Base-by-base conservation (phyloP, 495 filamentous ascomycete genomes). In the Neurospora sp. region DNA sequence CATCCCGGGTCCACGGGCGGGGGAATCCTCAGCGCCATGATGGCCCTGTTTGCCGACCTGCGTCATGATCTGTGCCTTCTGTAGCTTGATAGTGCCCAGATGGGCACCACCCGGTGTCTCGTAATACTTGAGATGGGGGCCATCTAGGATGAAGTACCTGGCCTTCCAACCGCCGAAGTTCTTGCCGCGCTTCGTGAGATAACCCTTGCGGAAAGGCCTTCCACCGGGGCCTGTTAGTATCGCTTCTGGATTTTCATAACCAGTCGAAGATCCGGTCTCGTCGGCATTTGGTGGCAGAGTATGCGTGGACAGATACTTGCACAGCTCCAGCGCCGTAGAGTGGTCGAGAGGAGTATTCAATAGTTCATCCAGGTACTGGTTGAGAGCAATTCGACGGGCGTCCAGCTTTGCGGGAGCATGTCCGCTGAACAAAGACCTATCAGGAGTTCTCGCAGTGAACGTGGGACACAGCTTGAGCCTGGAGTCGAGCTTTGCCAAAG, bases 121-220 rank as follows among this genome's bases (percentile, higher is more conserved):
- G 78, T 93, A 98, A 79, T 99, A 98, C 77, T 91, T 93, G 75
- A 99, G 82, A 42, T 93, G 87, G 18, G 96, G 93, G 2, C 94
- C 94, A 77, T 98, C 93, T 1, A 99, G 88, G 62, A 97, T 87
- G 77, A 99, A 99, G 79, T 92, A 98, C 72, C 96, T 88, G 18
- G 93, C 93, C 80, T 99, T 99, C 96, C 96, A 99, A n/a, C 96
- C 96, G 35, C 96, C 96, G 82, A 98, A 98, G 76, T 97, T 98
- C 84, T 99, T 99, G 37, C 96, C 96, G 72, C 92, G 86, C 83
- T 99, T 99, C 8, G 96, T 98, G 39, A 99, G 84, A 84, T 98
- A 98, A 18, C 96, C 96, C 78, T 91, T 94, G 78, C 94, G 95
- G 74, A 90, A 85, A 1, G 91, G 89, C 71, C 89, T 89, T 4